Base-by-base conservation (phyloP, 2,329 filamentous ascomycete genomes). In the Hymenoscyphus occultus region DNA sequence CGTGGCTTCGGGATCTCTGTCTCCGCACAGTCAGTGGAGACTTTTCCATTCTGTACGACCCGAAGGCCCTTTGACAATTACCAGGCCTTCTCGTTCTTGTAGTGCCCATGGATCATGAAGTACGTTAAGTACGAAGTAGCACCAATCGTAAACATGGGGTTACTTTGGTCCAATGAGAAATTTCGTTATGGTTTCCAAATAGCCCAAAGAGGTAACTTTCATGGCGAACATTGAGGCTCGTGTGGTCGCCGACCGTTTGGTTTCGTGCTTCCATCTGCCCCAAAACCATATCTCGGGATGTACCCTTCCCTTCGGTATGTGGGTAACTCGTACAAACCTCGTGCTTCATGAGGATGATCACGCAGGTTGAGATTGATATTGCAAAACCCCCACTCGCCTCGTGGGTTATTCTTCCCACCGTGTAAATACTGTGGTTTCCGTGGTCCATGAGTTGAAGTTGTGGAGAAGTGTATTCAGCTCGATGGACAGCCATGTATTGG, bases 1-100 rank as follows among this genome's bases (percentile, higher is more conserved):
- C 54, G 54, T 57, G 54, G 54, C 54, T 57, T 57, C 54, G 54
- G 54, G 54, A 57, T 32, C 28, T 57, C 54, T 57, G 54, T 57
- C 54, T 57, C 54, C 54, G 31, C 54, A 57, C 32, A 31, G 54
- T 32, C 54, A 28, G 54, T 57, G 54, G 28, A 13, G 54, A 57
- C 54, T 32, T 56, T 16, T 51, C 7, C 45, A 51, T 3, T 16
- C 45, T 57, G 54, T 57, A 57, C 22, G 13, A 13, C 54, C 10
- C 31, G 54, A 16, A 35, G 12, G 32, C 31, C 19, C 54, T 57
- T 57, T n/a, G 28, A 39, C 28, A 56, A 56, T 16, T 56, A n/a
- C 51, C 51, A 56, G 12, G 51, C 12, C 13, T 57, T 57, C 12
- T 28, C 22, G 32, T 22, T 39, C n/a, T 31, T 31, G 54, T 12